Evolutionary conservation across 805 yeast species (phyloP).

Genomic region (Candida silvicultrix): DNA sequence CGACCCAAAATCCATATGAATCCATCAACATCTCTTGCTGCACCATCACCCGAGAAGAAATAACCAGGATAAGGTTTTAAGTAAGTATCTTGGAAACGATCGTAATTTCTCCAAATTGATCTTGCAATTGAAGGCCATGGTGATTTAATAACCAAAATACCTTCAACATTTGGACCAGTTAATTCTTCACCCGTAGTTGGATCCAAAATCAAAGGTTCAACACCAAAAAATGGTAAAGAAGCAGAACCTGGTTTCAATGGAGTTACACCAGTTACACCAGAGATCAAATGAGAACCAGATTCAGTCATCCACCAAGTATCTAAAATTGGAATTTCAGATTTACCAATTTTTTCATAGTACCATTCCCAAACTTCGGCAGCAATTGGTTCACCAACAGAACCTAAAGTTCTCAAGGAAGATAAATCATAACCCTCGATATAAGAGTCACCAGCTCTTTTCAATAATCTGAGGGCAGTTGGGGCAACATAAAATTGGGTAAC

Average conservation of each 20-base stretch:
- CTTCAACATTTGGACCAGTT: slow-evolving; percentile 66
- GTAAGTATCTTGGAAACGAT: slow-evolving; percentile 74
- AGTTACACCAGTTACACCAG: slow-evolving; percentile 71
- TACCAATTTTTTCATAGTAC: slow-evolving; percentile 70
- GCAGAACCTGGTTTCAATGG: slow-evolving; percentile 87
- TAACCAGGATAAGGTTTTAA: slow-evolving; percentile 75
- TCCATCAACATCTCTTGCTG: slow-evolving; percentile 79
- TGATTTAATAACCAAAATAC: slow-evolving; percentile 65
- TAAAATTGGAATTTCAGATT: slow-evolving; percentile 58
- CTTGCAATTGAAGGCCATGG: slow-evolving; percentile 88
- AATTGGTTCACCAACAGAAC: slow-evolving; percentile 85
- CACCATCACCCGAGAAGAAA: slow-evolving; percentile 88
- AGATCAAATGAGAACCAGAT: slow-evolving; percentile 73
- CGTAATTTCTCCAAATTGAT: slow-evolving; percentile 73
- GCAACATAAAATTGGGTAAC: slow-evolving; percentile 81
- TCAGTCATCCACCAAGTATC: slow-evolving; percentile 93
- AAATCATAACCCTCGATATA: slow-evolving; percentile 58
- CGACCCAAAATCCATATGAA: slow-evolving; percentile 83
- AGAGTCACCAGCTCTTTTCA: slow-evolving; percentile 67
- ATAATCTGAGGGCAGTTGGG: slow-evolving; percentile 74
- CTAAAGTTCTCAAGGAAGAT: slow-evolving; percentile 59
- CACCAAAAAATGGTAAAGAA: slow-evolving; percentile 79
- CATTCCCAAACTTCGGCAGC: slow-evolving; percentile 86
- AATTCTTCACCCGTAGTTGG: slow-evolving; percentile 70
- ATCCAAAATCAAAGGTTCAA: slow-evolving; percentile 66